A percentile compares a stretch with the other conserved stretches of the same genome.
Conservation (phyloP, 2,329 filamentous ascomycete species). For the Neospermospora avenae region DNA sequence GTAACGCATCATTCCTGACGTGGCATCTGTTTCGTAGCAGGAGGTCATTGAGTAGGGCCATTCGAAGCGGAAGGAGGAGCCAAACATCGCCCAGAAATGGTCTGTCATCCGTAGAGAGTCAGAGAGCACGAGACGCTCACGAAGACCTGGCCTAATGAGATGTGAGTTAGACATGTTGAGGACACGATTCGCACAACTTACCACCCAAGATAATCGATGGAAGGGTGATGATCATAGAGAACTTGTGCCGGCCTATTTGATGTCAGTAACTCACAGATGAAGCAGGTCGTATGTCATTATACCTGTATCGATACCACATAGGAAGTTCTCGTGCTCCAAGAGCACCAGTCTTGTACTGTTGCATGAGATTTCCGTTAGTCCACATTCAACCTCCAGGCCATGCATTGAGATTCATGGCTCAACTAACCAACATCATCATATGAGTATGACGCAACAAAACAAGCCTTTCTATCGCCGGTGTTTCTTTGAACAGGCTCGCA, state of each 20-base stretch:
- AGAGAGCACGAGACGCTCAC: neutral
- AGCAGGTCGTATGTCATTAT: too few species aligned
- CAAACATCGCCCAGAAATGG: constrained; percentile 1
- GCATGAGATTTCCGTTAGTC: neutral
- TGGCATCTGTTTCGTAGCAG: neutral
- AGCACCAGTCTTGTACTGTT: neutral
- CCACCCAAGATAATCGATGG: neutral
- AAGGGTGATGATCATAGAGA: constrained; percentile 1
- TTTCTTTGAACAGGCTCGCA: neutral
- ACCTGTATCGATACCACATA: neutral
- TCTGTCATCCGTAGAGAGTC: neutral
- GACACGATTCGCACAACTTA: neutral
- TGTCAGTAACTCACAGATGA: neutral
- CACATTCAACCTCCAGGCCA: neutral
- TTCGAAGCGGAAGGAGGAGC: neutral
- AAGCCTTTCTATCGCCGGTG: neutral
- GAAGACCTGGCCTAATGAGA: neutral
- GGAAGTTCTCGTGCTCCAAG: neutral
- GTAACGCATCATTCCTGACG: neutral
- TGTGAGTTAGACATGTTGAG: neutral
- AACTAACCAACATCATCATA: constrained; percentile 1
- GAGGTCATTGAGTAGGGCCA: neutral
- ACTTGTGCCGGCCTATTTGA: neutral
- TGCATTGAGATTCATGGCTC: neutral
- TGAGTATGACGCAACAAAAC: neutral